Conservation (phyloP, 345 rosid species). For the Pistacia integerrima region DNA sequence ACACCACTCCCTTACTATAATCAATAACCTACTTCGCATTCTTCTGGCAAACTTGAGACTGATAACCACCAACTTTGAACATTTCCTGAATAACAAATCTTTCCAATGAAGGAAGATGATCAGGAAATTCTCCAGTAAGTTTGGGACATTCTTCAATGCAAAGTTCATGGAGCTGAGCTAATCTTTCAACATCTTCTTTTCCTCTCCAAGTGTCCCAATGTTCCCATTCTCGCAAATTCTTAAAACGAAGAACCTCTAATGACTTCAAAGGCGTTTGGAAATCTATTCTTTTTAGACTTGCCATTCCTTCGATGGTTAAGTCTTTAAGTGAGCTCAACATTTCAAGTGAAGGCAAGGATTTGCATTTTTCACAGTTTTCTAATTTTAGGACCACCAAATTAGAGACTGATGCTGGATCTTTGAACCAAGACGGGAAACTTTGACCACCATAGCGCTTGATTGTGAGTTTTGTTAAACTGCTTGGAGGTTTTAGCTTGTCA, state of each 20-base stretch:
- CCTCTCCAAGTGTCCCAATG: neutral
- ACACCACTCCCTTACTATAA: too few species aligned
- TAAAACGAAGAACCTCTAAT: neutral
- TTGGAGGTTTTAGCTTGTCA: too few species aligned
- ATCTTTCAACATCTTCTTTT: neutral
- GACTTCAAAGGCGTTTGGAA: neutral
- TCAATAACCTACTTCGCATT: neutral
- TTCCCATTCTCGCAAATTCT: neutral
- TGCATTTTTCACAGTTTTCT: neutral
- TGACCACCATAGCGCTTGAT: fast-evolving
- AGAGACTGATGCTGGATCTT: neutral
- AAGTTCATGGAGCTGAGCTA: neutral
- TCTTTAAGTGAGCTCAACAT: neutral
- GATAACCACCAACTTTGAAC: neutral
- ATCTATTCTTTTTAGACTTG: neutral
- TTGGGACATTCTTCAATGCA: neutral
- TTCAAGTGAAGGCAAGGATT: neutral
- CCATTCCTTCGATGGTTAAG: neutral
- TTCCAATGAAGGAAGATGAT: neutral
- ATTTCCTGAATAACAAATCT: neutral
- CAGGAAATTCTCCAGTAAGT: neutral
- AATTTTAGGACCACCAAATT: neutral
- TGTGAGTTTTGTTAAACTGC: too few species aligned
- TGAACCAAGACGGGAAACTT: neutral
- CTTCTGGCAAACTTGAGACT: neutral